These are phyloP conservation scores for Globisporangium spinosum DNA, from an alignment of 352 stramenopile genomes.

Conservation along the genomic window DNA sequence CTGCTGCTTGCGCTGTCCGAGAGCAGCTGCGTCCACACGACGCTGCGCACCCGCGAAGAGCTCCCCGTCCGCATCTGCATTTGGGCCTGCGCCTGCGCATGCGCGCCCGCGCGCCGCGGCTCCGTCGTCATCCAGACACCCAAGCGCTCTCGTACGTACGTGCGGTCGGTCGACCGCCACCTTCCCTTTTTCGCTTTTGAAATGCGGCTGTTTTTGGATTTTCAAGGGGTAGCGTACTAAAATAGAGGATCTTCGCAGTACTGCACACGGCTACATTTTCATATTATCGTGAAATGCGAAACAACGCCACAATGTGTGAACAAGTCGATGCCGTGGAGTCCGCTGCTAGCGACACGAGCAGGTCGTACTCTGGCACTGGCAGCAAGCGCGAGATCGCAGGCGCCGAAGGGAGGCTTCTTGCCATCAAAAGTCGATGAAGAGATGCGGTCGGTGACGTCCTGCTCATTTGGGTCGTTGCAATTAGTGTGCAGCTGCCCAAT, in stretches of 20 bases:
- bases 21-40: slow-evolving; percentile 8
- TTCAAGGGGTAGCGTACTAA: slow-evolving; percentile 2
- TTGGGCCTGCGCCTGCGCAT: not conserved
- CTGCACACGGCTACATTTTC: not conserved
- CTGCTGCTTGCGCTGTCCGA: not conserved
- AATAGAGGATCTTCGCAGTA: not conserved
- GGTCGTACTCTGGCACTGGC: no score
- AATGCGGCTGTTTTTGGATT: not conserved
- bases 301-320: no score
- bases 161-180: not conserved
- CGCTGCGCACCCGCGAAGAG: not conserved
- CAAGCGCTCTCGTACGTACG: not conserved
- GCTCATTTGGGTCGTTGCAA: no score
- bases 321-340: no score
- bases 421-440: no score
- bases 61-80: not conserved
- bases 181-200: not conserved
- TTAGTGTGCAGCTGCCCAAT: no score
- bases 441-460: no score
- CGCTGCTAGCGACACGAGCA: no score
- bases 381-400: no score
- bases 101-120: not conserved
- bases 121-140: slow-evolving; percentile 3
- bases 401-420: no score
- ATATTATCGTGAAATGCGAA: no score